Evolutionary conservation across 495 filamentous ascomycete species (phyloP).

Genomic region (Podospora comata): DNA sequence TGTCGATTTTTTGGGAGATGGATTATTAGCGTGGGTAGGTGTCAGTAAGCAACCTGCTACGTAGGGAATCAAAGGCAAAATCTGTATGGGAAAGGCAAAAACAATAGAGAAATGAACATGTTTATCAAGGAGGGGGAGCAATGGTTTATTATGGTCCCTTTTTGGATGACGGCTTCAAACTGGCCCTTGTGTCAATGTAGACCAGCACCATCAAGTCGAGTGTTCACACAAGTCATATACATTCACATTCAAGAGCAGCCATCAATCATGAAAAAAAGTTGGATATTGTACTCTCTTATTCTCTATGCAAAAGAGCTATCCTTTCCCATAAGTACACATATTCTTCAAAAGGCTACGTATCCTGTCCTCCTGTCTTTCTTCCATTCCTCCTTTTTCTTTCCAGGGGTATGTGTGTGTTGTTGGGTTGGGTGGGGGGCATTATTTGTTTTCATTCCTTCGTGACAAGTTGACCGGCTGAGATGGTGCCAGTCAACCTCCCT

Average conservation of each 20-base stretch:
- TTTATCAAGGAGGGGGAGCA: no score
- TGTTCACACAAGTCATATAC: neutral
- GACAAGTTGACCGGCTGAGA: neutral
- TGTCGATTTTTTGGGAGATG: no score
- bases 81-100: no score
- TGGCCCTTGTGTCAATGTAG: no score
- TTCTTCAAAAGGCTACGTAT: neutral
- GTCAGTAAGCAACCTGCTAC: no score
- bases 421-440: neutral
- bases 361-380: neutral
- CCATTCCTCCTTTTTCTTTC: conserved; percentile 2
- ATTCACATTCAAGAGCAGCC: no score
- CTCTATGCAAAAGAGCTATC: neutral
- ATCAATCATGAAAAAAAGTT: neutral
- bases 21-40: no score
- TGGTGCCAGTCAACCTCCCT: conserved; percentile 3
- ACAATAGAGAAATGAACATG: no score
- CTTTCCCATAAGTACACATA: neutral
- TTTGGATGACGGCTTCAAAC: neutral
- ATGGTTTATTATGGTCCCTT: neutral
- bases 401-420: neutral
- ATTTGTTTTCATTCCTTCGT: conserved; percentile 11
- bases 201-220: no score
- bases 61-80: no score
- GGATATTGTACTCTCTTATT: neutral